Evolutionary conservation across 2,329 filamentous ascomycete species (phyloP).

Genomic region (Curvularia hawaiiensis): DNA sequence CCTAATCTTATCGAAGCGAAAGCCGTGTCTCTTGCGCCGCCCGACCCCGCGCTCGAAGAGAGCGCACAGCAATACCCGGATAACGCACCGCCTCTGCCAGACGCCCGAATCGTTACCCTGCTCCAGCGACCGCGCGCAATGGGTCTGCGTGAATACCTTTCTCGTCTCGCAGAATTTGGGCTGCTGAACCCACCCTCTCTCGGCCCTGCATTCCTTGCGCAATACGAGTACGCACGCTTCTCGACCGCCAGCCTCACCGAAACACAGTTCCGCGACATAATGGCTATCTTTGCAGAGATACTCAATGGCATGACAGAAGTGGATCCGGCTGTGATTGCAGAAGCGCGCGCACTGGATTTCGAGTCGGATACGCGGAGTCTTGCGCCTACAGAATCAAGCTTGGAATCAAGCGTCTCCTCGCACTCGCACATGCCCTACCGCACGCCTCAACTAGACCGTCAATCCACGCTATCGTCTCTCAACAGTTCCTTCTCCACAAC

Average conservation of each 20-base stretch:
- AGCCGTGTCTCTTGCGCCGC: conserved; percentile 81
- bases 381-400: conserved; percentile 36
- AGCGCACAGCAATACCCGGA: conserved; percentile 27
- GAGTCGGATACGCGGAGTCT: conserved; percentile 42
- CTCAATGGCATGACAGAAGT: conserved; percentile 75
- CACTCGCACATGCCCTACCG: conserved; percentile 34
- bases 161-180: conserved; percentile 69
- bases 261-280: conserved; percentile 73
- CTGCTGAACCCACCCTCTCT: conserved; percentile 62
- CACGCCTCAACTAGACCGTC: conserved; percentile 32
- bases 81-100: conserved; percentile 53
- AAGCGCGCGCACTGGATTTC: conserved; percentile 39
- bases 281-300: conserved; percentile 83
- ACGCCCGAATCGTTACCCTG: conserved; percentile 70
- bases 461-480: conserved; percentile 27
- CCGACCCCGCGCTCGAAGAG: conserved; percentile 52
- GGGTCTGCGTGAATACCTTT: conserved; percentile 79
- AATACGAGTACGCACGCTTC: conserved; percentile 87
- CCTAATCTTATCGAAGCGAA: conserved; percentile 91
- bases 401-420: conserved; percentile 25
- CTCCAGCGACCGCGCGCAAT: conserved; percentile 73
- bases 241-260: conserved; percentile 72
- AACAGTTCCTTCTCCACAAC: conserved; percentile 19
- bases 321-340: conserved; percentile 59
- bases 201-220: conserved; percentile 66